These are phyloP conservation scores for Trypanosoma theileri DNA, from an alignment of 208 protist genomes.

Conservation along the genomic window DNA sequence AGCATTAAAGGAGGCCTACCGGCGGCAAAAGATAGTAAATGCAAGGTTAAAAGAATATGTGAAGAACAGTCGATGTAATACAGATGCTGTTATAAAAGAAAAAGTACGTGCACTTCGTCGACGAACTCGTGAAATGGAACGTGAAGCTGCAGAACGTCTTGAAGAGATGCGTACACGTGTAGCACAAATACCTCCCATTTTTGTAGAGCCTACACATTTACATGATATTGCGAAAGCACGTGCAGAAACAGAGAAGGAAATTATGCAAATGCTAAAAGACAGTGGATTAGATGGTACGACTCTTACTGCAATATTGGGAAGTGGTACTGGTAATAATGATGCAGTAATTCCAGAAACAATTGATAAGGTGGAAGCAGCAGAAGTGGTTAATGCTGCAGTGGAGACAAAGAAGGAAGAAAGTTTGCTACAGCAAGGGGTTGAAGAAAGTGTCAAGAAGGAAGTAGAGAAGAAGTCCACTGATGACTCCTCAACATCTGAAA, in stretches of 20 bases:
- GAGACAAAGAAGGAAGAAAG: constrained; percentile 8
- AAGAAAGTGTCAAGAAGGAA: neutral
- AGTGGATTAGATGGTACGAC: constrained; percentile 59
- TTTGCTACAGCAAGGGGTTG: neutral
- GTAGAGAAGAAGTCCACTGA: neutral
- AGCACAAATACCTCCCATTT: constrained; percentile 77
- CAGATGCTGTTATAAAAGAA: constrained; percentile 51
- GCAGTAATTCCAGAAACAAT: neutral
- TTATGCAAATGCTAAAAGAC: constrained; percentile 66
- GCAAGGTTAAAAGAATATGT: constrained; percentile 67
- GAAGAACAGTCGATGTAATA: constrained; percentile 37
- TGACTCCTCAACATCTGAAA: neutral
- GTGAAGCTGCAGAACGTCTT: constrained; percentile 46
- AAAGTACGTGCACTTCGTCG: constrained; percentile 64
- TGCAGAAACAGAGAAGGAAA: constrained; percentile 62
- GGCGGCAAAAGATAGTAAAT: constrained; percentile 50
- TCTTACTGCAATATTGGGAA: constrained; percentile 47
- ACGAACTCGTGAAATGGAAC: constrained; percentile 51
- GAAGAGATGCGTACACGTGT: constrained; percentile 71
- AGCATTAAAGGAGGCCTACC: constrained; percentile 22
- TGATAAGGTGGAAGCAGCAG: neutral
- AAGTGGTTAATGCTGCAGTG: neutral
- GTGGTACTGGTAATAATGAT: neutral
- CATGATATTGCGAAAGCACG: constrained; percentile 62
- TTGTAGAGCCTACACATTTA: constrained; percentile 70